A percentile compares a stretch with the other conserved stretches of the same genome.
Evolutionary conservation across 306 rosid species (phyloP).

Genomic region (Cucumis sativus): Cucumber_9930_V3 NC_026660.2:1372501-1373000

Average conservation of each 20-base stretch:
- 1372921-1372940: constrained; percentile 99
- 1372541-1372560: background rate
- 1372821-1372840: constrained; percentile 91
- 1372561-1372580: background rate
- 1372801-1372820: constrained; percentile 73
- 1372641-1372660: constrained; percentile 47
- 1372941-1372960: constrained; percentile 90
- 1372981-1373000: constrained; percentile 98
- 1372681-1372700: constrained; percentile 29
- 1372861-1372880: constrained; percentile 71
- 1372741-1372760: constrained; percentile 20
- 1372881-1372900: constrained; percentile 67
- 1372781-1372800: constrained; percentile 55
- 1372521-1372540: constrained; percentile 25
- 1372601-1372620: background rate
- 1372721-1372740: constrained; percentile 15
- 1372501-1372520: constrained; percentile 3
- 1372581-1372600: constrained; percentile 19
- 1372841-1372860: constrained; percentile 57
- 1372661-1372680: constrained; percentile 36
- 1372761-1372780: constrained; percentile 13
- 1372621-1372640: background rate
- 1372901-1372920: constrained; percentile 83
- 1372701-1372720: constrained; percentile 29
- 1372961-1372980: constrained; percentile 66